phyloP scores from a whole-genome alignment of 495 filamentous ascomycete species.

The Hypoxylon trugodes region DNA sequence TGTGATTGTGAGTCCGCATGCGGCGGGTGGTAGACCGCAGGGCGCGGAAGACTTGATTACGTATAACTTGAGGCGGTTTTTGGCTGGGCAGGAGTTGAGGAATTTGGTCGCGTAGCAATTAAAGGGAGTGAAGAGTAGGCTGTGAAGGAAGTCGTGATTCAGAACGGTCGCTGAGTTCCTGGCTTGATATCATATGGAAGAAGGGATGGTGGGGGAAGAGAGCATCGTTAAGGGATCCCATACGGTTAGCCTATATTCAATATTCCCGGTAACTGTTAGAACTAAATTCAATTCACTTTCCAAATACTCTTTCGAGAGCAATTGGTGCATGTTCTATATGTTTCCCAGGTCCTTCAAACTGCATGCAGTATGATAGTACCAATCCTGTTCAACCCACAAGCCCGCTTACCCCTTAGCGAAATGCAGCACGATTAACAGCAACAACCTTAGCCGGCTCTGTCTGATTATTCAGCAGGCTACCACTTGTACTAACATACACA shows the following conservation, averaged over 20 bases:
- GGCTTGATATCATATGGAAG: no score
- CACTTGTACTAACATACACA: conserved; percentile 38
- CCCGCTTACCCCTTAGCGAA: conserved; percentile 10
- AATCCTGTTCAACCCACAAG: no score
- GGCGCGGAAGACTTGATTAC: conserved; percentile 61
- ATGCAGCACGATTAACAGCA: conserved; percentile 34
- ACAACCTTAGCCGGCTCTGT: conserved; percentile 41
- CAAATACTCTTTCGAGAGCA: no score
- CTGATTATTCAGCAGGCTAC: conserved; percentile 13
- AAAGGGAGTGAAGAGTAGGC: conserved; percentile 27
- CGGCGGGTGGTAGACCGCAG: conserved; percentile 62
- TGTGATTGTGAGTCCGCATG: conserved; percentile 54
- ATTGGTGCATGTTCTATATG: no score
- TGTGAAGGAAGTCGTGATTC: conserved; percentile 7
- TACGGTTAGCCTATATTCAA: no score
- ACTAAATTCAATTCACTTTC: no score
- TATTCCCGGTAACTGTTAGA: no score
- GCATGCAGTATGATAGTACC: no score
- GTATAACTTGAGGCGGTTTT: conserved; percentile 60
- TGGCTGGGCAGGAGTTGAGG: conserved; percentile 61
- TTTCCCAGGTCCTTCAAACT: no score
- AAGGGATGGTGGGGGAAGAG: background rate
- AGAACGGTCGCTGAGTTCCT: no score
- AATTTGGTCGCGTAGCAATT: conserved; percentile 55
- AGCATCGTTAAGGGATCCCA: background rate